Percentiles rank a stretch among this genome's conserved stretches.
Conservation (phyloP, 108 stramenopile genomes). For the Mediolabrus comicus region DNA sequence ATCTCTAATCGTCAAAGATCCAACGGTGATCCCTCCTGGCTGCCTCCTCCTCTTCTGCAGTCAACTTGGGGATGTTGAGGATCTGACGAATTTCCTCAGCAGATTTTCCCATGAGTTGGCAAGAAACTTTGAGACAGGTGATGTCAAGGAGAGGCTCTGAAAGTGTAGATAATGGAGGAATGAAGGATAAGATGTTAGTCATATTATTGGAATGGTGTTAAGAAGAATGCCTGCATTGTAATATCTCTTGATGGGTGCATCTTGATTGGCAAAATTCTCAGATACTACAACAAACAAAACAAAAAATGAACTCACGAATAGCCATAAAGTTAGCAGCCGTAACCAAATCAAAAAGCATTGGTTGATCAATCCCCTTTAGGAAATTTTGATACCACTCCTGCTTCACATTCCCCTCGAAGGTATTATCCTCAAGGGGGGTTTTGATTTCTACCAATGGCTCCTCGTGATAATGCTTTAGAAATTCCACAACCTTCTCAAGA, state of each 20-base stretch:
- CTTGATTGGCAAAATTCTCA: too few species aligned
- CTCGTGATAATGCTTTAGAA: conserved; percentile 65
- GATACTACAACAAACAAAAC: too few species aligned
- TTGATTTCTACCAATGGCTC: conserved; percentile 74
- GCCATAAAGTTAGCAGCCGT: conserved; percentile 83
- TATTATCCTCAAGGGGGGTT: conserved; percentile 64
- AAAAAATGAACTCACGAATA: conserved; percentile 54
- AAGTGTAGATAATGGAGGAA: background rate
- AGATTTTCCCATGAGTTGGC: conserved; percentile 67
- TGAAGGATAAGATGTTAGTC: background rate
- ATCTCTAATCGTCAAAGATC: conserved; percentile 75
- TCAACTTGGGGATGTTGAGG: conserved; percentile 74
- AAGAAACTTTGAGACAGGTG: conserved; percentile 71
- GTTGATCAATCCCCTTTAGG: conserved; percentile 56
- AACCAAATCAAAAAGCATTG: conserved; percentile 74
- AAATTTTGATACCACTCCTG: conserved; percentile 78
- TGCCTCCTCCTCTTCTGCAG: conserved; percentile 67
- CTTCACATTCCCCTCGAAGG: conserved; percentile 71
- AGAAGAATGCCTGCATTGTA: background rate
- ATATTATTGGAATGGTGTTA: background rate
- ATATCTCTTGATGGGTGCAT: too few species aligned
- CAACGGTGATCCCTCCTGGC: conserved; percentile 75
- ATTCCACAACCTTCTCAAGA: conserved; percentile 73
- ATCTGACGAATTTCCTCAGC: conserved; percentile 77
- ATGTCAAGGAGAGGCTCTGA: conserved; percentile 82